Conservation (phyloP, 345 rosid genomes). For the Eutrema japonicum region DNA sequence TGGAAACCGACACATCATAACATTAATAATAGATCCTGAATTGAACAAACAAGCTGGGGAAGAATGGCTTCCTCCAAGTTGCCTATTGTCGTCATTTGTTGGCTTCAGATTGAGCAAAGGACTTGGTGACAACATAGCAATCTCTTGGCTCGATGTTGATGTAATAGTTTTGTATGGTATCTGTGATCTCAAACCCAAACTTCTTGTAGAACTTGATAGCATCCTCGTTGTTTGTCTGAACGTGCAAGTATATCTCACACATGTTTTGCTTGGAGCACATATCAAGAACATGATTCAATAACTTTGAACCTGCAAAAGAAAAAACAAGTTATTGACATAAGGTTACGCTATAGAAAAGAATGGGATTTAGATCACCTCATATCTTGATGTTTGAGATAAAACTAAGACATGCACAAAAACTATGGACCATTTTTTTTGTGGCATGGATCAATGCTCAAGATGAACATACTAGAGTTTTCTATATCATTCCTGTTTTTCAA, state of each 20-base stretch:
- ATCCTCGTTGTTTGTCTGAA: slow-evolving; percentile 95
- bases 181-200: slow-evolving; percentile 87
- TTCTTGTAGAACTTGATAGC: slow-evolving; percentile 96
- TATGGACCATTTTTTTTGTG: not conserved
- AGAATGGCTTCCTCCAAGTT: slow-evolving; percentile 36
- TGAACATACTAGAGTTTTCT: not conserved
- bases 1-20: not conserved
- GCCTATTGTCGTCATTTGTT: slow-evolving; percentile 50
- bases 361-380: not conserved
- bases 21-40: too few species aligned
- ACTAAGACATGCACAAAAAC: not conserved
- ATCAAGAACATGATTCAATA: slow-evolving; percentile 87
- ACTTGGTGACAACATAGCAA: slow-evolving; percentile 78
- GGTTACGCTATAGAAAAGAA: not conserved
- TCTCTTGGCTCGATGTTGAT: slow-evolving; percentile 83
- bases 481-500: slow-evolving; percentile 6
- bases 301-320: slow-evolving; percentile 70
- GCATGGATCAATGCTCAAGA: slow-evolving; percentile 6
- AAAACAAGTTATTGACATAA: slow-evolving; percentile 9
- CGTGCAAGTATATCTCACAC: slow-evolving; percentile 89
- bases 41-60: slow-evolving; percentile 23
- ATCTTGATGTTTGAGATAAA: not conserved
- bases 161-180: slow-evolving; percentile 84
- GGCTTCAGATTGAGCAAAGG: slow-evolving; percentile 53
- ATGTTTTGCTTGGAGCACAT: slow-evolving; percentile 73